Evolutionary conservation across 352 stramenopile genomes (phyloP).

Genomic region (Phytophthora sp.): DNA sequence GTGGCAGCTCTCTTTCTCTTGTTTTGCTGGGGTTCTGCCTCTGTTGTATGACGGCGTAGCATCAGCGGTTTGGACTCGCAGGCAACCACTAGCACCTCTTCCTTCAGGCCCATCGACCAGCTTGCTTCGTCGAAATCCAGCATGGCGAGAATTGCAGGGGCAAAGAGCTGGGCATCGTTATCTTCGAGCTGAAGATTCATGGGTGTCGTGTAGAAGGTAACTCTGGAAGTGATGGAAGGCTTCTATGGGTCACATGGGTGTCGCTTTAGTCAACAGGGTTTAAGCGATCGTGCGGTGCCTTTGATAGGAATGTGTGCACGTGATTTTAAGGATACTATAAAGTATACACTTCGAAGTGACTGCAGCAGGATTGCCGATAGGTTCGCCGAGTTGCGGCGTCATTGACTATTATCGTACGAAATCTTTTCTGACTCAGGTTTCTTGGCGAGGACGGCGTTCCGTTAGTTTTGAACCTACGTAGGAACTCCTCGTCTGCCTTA

Average conservation of each 20-base stretch:
- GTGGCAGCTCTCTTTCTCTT: conserved; percentile 4
- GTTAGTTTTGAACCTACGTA: conserved; percentile 11
- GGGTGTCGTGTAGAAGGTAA: not conserved
- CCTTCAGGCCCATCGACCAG: not conserved
- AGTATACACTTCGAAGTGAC: conserved; percentile 23
- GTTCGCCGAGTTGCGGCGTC: conserved; percentile 6
- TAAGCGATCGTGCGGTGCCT: conserved; percentile 1
- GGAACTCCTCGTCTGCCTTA: no score
- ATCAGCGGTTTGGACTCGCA: not conserved
- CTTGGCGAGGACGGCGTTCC: not conserved
- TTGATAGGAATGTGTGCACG: not conserved
- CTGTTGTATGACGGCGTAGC: not conserved
- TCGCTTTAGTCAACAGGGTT: not conserved
- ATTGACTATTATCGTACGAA: conserved; percentile 4
- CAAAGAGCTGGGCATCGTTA: conserved; percentile 5
- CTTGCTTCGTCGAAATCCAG: conserved; percentile 22
- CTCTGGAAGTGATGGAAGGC: conserved; percentile 4
- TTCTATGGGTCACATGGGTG: not conserved
- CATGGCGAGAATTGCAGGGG: conserved; percentile 21
- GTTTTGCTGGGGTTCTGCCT: not conserved
- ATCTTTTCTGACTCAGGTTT: conserved; percentile 23
- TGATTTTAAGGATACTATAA: no score
- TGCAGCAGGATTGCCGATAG: conserved; percentile 4
- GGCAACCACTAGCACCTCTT: not conserved
- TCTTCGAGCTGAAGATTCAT: conserved; percentile 26